Evolutionary conservation across 2,329 filamentous ascomycete genomes (phyloP).

Genomic region (Epicoccum nigrum): DNA sequence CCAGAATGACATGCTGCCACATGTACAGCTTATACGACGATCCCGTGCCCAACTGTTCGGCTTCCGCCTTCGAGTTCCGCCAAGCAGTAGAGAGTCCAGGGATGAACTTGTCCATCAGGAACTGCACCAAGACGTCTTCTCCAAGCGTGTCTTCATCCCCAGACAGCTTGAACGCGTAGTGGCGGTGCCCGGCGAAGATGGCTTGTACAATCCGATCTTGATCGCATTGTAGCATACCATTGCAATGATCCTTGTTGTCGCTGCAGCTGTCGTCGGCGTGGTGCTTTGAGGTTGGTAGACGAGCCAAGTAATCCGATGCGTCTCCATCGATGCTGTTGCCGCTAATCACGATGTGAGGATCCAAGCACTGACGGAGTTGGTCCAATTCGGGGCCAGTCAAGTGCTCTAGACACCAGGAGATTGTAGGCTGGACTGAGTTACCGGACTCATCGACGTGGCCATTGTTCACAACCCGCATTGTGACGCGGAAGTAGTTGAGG

Average conservation of each 20-base stretch:
- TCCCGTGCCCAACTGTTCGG: not conserved
- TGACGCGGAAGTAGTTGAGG: not conserved
- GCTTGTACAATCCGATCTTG: conserved; percentile 11
- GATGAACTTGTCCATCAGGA: not conserved
- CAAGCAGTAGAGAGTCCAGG: not conserved
- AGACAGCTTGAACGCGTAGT: conserved; percentile 11
- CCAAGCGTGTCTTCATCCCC: not conserved
- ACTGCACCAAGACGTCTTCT: not conserved
- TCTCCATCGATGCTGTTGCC: not conserved
- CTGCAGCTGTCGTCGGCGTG: not conserved
- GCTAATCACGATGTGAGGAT: not conserved
- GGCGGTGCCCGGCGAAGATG: conserved; percentile 17
- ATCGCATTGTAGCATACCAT: conserved; percentile 5
- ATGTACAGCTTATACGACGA: not conserved
- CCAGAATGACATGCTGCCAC: conserved; percentile 3
- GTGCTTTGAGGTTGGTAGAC: not conserved
- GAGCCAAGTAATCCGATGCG: not conserved
- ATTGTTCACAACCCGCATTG: not conserved
- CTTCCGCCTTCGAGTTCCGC: not conserved
- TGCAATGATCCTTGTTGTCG: conserved; percentile 6
- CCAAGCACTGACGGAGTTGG: not conserved
- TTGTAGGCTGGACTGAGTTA: not conserved
- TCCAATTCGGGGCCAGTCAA: not conserved
- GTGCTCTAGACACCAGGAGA: not conserved
- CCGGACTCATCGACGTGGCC: not conserved